Base-by-base conservation (phyloP, 306 rosid genomes). In the Inga leiocalycina region DNA sequence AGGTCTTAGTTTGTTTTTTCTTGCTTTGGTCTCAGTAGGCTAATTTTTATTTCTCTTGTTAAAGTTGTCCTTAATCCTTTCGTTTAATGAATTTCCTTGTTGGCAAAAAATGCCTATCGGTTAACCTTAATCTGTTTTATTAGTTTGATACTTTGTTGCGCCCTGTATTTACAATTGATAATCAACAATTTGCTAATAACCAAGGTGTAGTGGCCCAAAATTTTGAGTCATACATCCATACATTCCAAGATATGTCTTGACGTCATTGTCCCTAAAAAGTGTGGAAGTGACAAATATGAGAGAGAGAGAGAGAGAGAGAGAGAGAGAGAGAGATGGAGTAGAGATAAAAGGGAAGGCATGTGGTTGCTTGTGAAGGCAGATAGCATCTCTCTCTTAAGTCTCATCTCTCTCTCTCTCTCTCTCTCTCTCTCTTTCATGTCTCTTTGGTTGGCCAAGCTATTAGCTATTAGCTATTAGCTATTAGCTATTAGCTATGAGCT, bases 321-420 rank as follows among this genome's bases (percentile, higher is more conserved):
- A 46, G 51, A 45, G 49, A 6, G 49, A 46, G 16, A 48, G 54
- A 48, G 8, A 27, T 41, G 52, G 74, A 69, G 74, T 37, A 27
- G 4, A 41, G 30, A 75, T 27, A 5, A 41, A 64, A 64, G 69
- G 41, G 69, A 64, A 64, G 59, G 56, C 85, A 82, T 76, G 79
- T 72, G 81, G 57, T 76, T 3, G 32, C 81, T 76, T 76, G 77
- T 76, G 77, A 54, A 76, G 56, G 24, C 81, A 75, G 68, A 24
- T 62, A 62, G 85, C 77, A 82, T 43, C 43, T 56, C 52, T 43
- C 19, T 62, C 74, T 20, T 52, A 24, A 24, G 27, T 24, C 27
- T 24, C 27, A 24, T 19, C 48, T 35, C 54, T 32, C 65, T 20
- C 74, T 19, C 48, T 20, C 74, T 19, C 48, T 34, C 52, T 43